Conservation (phyloP, 106 monocot genomes). For the Narthecium ossifragum region DNA sequence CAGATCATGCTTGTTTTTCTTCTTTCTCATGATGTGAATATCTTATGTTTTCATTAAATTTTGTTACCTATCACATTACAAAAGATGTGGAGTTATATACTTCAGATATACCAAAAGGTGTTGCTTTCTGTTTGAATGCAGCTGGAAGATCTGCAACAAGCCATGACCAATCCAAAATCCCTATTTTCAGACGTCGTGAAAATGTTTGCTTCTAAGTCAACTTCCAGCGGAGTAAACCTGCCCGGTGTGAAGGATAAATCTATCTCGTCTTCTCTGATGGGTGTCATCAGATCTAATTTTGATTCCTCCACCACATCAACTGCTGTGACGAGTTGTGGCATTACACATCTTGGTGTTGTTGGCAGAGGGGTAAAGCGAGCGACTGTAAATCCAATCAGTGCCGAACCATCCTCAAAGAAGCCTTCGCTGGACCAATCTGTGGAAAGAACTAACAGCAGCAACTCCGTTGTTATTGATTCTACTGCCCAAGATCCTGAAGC, state of each 20-base stretch:
- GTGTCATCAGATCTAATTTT: constrained; percentile 27
- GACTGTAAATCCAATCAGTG: constrained; percentile 23
- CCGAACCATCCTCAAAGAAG: constrained; percentile 44
- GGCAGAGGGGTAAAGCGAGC: constrained; percentile 91
- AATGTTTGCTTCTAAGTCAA: constrained; percentile 19
- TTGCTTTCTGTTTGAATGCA: constrained; percentile 22
- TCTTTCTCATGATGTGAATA: too few species aligned
- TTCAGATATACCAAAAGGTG: too few species aligned
- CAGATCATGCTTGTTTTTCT: too few species aligned
- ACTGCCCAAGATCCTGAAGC: constrained; percentile 1
- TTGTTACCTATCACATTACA: too few species aligned
- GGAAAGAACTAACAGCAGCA: constrained; percentile 22
- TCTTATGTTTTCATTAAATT: too few species aligned
- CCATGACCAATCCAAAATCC: constrained; percentile 36
- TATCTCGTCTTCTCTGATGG: constrained; percentile 49
- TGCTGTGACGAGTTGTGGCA: constrained; percentile 32
- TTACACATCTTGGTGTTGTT: constrained; percentile 87
- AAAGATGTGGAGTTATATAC: too few species aligned
- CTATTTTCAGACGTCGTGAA: constrained; percentile 53
- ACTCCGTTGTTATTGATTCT: constrained; percentile 12
- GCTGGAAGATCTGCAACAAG: constrained; percentile 91
- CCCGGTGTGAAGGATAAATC: constrained; percentile 5
- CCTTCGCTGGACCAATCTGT: constrained; percentile 13
- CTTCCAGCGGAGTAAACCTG: constrained; percentile 10
- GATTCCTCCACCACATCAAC: constrained; percentile 59